Percentiles rank a stretch among this genome's conserved stretches.
Evolutionary conservation across 208 protist genomes (phyloP).

Genomic region (Trypanosoma congolense): DNA sequence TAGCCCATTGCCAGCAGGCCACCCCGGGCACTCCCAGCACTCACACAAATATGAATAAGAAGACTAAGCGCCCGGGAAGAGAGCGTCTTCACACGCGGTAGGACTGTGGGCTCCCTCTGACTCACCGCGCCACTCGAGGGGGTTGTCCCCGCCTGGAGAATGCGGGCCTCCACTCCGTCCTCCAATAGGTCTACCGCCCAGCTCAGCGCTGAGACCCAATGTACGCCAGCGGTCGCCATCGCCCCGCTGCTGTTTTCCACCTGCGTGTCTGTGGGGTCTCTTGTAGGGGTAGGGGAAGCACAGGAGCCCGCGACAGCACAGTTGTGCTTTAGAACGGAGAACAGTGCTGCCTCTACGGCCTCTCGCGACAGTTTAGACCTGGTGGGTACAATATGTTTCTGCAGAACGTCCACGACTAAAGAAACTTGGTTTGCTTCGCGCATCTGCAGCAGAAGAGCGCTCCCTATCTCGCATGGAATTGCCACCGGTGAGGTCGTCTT

Average conservation of each 20-base stretch:
- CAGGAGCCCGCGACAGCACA: conserved; percentile 6
- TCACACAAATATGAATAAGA: conserved; percentile 76
- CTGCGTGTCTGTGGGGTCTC: neutral
- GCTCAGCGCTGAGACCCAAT: conserved; percentile 77
- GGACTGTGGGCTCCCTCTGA: neutral
- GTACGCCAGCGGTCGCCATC: conserved; percentile 20
- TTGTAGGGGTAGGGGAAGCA: neutral
- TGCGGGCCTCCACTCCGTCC: conserved; percentile 35
- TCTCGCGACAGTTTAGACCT: conserved; percentile 27
- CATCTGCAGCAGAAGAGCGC: conserved; percentile 51
- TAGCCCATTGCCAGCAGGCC: conserved; percentile 62
- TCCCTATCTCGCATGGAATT: conserved; percentile 55
- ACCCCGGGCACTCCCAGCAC: conserved; percentile 58
- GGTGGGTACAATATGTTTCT: conserved; percentile 63
- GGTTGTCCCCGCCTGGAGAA: conserved; percentile 57
- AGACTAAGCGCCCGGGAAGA: conserved; percentile 50
- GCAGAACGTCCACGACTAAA: conserved; percentile 58
- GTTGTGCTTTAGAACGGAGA: conserved; percentile 69
- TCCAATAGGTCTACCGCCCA: conserved; percentile 55
- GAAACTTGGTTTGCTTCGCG: conserved; percentile 38
- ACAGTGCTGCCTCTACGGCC: conserved; percentile 57
- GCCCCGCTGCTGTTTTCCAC: neutral
- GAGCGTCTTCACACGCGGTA: conserved; percentile 27
- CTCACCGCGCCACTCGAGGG: conserved; percentile 38
- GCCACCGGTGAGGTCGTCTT: conserved; percentile 28